These are phyloP conservation scores for Globisporangium canariense DNA, from an alignment of 352 stramenopile genomes.

Conservation along the genomic window DNA sequence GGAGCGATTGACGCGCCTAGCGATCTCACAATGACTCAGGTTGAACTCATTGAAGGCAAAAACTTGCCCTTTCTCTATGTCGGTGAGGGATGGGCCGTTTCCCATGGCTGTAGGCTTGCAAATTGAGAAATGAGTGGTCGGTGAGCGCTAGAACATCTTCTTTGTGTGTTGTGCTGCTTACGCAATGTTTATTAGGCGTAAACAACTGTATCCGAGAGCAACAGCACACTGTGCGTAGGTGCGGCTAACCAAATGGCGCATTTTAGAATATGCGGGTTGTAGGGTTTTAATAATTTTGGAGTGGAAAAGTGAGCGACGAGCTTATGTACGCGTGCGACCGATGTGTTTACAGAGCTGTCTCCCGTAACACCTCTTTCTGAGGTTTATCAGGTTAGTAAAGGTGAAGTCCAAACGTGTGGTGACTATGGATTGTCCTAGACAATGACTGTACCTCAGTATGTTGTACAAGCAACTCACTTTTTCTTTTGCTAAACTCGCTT, in stretches of 20 bases:
- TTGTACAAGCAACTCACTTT: too few species aligned
- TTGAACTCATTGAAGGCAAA: not conserved
- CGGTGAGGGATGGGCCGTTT: not conserved
- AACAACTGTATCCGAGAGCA: not conserved
- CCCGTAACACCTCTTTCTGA: too few species aligned
- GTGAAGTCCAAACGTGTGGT: too few species aligned
- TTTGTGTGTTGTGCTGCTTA: not conserved
- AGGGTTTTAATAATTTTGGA: too few species aligned
- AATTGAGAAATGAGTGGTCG: not conserved
- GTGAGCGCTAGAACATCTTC: not conserved
- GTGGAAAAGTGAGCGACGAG: too few species aligned
- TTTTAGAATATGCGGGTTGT: too few species aligned
- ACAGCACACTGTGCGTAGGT: not conserved
- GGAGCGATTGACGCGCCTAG: not conserved
- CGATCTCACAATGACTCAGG: not conserved
- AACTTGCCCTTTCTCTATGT: not conserved
- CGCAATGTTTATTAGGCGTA: not conserved
- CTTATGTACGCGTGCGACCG: too few species aligned
- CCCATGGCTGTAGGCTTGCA: not conserved
- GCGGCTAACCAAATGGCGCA: not conserved
- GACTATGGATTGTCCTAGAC: too few species aligned
- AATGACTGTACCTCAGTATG: too few species aligned
- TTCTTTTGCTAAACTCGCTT: too few species aligned
- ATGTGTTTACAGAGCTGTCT: too few species aligned
- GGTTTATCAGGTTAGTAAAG: too few species aligned